A percentile compares a stretch with the other conserved stretches of the same genome.
These are phyloP conservation scores for Chondrus crispus DNA, from an alignment of 23 red algal genomes.

Conservation along the genomic window DNA sequence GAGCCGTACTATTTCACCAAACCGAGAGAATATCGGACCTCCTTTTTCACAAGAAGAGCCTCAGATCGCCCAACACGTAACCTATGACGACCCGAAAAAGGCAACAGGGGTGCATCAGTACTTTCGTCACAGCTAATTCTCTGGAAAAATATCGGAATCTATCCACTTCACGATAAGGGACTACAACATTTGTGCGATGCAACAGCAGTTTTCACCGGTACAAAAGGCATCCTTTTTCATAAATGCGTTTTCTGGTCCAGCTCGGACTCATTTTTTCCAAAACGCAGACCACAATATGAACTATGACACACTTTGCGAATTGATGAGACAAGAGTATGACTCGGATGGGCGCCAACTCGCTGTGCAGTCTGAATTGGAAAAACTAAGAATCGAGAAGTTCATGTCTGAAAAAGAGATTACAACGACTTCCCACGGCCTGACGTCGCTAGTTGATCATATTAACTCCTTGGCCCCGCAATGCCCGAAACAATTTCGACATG, in stretches of 20 bases:
- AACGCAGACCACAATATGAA: slow-evolving; percentile 39
- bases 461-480: slow-evolving; percentile 7
- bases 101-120: slow-evolving; percentile 23
- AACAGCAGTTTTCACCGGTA: not conserved
- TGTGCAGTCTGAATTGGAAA: not conserved
- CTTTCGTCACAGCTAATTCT: slow-evolving; percentile 25
- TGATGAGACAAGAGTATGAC: not conserved
- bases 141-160: slow-evolving; percentile 19
- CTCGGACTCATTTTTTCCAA: slow-evolving; percentile 32
- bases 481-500: not conserved
- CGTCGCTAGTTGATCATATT: not conserved
- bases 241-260: slow-evolving; percentile 24
- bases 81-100: slow-evolving; percentile 20
- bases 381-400: not conserved
- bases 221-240: slow-evolving; percentile 42
- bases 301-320: slow-evolving; percentile 16
- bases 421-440: not conserved
- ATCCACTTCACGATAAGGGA: slow-evolving; percentile 26
- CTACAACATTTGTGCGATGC: slow-evolving; percentile 29
- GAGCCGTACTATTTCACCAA: too few relatives aligned
- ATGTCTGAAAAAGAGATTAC: not conserved
- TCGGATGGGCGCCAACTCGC: not conserved
- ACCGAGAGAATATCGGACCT: too few relatives aligned
- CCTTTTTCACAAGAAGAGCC: too few relatives aligned
- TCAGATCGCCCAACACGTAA: too few relatives aligned